Conservation (phyloP, 2,329 filamentous ascomycete species). For the Hymenoscyphus infarciens region DNA sequence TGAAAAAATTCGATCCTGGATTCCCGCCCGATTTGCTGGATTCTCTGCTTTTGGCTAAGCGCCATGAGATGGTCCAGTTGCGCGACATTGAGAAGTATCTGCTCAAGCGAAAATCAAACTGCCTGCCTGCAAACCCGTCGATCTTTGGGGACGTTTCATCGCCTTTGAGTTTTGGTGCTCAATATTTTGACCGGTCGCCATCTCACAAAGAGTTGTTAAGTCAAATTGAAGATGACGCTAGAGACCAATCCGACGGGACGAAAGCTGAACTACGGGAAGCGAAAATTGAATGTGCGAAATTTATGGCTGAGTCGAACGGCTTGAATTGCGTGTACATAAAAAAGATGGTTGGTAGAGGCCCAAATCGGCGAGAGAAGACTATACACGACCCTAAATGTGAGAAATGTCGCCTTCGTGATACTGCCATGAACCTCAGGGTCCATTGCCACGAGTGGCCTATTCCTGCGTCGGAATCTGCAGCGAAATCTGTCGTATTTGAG, state of each 20-base stretch:
- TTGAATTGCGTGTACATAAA: background rate
- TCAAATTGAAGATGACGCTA: background rate
- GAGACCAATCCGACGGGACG: background rate
- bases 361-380: background rate
- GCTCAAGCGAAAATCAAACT: slow-evolving; percentile 8
- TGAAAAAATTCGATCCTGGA: background rate
- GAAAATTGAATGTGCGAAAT: background rate
- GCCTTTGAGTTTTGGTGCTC: slow-evolving; percentile 42
- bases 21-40: background rate
- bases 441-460: slow-evolving; percentile 55
- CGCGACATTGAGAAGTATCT: slow-evolving; percentile 42
- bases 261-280: background rate
- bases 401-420: background rate
- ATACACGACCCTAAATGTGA: background rate
- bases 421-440: slow-evolving; percentile 43
- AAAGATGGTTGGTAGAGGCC: background rate
- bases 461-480: slow-evolving; percentile 33
- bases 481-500: slow-evolving; percentile 51
- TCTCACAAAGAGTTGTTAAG: slow-evolving; percentile 35
- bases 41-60: background rate
- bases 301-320: background rate
- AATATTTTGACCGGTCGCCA: slow-evolving; percentile 44
- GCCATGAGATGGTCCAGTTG: background rate
- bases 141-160: slow-evolving; percentile 41
- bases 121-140: slow-evolving; percentile 23